These are phyloP conservation scores for Pleurotus ostreatus DNA, from an alignment of 768 basidiomycete genomes.

Conservation along the genomic window DNA sequence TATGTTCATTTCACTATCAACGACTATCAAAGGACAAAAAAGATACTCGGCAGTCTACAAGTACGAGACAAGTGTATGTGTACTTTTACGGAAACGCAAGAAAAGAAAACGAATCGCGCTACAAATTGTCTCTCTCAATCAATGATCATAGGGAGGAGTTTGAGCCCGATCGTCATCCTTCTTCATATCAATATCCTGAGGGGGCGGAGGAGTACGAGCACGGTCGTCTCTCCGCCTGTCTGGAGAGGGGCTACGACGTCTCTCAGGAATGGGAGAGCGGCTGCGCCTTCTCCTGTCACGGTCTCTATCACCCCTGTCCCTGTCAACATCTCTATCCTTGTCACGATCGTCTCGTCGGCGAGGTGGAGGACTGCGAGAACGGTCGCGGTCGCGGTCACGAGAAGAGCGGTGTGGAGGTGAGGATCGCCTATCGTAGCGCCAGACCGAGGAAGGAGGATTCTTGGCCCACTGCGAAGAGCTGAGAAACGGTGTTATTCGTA, in stretches of 20 bases:
- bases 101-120: too few relatives aligned
- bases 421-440: conserved; percentile 68
- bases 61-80: too few relatives aligned
- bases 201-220: conserved; percentile 52
- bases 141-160: conserved; percentile 59
- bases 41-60: too few relatives aligned
- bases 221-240: conserved; percentile 41
- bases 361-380: conserved; percentile 54
- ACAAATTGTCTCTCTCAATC: conserved; percentile 14
- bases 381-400: conserved; percentile 31
- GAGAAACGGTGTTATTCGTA: neutral
- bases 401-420: conserved; percentile 24
- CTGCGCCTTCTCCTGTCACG: conserved; percentile 40
- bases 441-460: conserved; percentile 77
- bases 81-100: too few relatives aligned
- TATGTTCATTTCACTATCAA: too few relatives aligned
- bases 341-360: conserved; percentile 29
- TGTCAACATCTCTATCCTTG: conserved; percentile 27
- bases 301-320: conserved; percentile 37
- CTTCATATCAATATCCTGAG: conserved; percentile 36
- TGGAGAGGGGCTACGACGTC: conserved; percentile 37
- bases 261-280: conserved; percentile 46
- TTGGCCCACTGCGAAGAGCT: conserved; percentile 65
- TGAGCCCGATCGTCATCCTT: conserved; percentile 50
- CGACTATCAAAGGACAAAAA: too few relatives aligned